Evolutionary conservation across 83 land plant species (phyloP), one percentile per base, ranked within the genome.

Genomic region (Picea abies): DNA sequence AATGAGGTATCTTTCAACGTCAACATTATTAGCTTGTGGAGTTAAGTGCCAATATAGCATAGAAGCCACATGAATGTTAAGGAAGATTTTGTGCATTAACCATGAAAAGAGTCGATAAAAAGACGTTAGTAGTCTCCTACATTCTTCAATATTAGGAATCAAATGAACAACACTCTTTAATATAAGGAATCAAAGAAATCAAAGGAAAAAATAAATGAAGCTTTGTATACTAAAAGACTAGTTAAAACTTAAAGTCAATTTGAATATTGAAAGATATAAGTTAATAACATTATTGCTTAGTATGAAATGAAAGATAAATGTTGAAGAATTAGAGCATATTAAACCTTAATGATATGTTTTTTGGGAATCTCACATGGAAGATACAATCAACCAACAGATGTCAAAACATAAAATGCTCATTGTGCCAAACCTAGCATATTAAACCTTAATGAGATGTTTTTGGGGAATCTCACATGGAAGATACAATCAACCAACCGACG

Each of bases 131-230:
- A 12, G 23, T 22, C 78, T 58, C 60, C 60, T 58, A 23, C 44
- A 72, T 10, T 72, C 76, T 49, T 75, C 60, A 75, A 75, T 44
- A 44, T 44, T 9, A 44, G 78, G 49, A 71, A 19, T 19, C 20
- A 41, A 12, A 75, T 11, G 49, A 49, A 49, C 26, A 75, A 75
- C 44, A 71, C 14, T 71, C 76, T 49, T 75, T 29, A 75, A 75
- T 22, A 47, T 47, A 23, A n/a, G 60, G 52, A 72, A 20, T 20
- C 9, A 23, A 26, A 22, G 29, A 17, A n/a, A n/a, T n/a, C n/a
- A n/a, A n/a, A n/a, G n/a, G n/a, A n/a, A 23, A 12, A 7, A 4
- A 73, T 3, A 41, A 75, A 22, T 11, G 7, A 75, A 49, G 29
- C 25, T 49, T 12, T 49, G 5, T 11, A 25, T 5, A 12, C n/a